Conservation (phyloP, 2,329 filamentous ascomycete species). For the Akanthomyces muscarius region DNA sequence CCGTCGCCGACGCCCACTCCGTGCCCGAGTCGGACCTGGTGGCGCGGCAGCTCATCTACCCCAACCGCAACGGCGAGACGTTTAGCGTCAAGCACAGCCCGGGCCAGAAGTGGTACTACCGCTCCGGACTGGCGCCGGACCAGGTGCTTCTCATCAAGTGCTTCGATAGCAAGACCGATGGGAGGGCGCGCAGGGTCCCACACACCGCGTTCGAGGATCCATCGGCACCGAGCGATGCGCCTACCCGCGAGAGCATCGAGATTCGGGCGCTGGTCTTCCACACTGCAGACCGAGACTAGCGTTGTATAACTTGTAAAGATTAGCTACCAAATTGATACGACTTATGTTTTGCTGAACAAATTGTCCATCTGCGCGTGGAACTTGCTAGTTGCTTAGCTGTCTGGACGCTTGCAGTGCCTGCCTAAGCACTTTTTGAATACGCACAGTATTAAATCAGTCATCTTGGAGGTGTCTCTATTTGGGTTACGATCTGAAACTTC, state of each 20-base stretch:
- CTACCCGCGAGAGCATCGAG: slow-evolving; percentile 58
- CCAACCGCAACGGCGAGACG: slow-evolving; percentile 47
- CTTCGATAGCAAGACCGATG: slow-evolving; percentile 55
- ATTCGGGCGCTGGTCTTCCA: slow-evolving; percentile 52
- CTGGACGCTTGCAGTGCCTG: no score
- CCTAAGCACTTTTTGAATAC: no score
- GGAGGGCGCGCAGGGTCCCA: slow-evolving; percentile 48
- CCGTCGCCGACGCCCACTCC: slow-evolving; percentile 47
- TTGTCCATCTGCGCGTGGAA: neutral
- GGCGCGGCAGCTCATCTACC: slow-evolving; percentile 46
- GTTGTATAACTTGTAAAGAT: neutral
- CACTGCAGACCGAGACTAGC: slow-evolving; percentile 34
- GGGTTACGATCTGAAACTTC: no score
- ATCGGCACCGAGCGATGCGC: slow-evolving; percentile 32
- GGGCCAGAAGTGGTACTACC: slow-evolving; percentile 50
- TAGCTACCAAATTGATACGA: neutral
- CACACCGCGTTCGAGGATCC: slow-evolving; percentile 53
- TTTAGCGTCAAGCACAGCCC: slow-evolving; percentile 40
- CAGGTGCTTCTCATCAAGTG: slow-evolving; percentile 59
- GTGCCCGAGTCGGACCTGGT: slow-evolving; percentile 50
- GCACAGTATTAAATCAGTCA: no score
- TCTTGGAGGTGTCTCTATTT: no score
- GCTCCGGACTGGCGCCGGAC: slow-evolving; percentile 45
- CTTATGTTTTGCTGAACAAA: neutral
- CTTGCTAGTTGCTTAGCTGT: no score